Evolutionary conservation across 371 early-diverging fungal species (phyloP), one percentile per base, ranked within the genome.

Genomic region (Lichtheimia ornata): DNA sequence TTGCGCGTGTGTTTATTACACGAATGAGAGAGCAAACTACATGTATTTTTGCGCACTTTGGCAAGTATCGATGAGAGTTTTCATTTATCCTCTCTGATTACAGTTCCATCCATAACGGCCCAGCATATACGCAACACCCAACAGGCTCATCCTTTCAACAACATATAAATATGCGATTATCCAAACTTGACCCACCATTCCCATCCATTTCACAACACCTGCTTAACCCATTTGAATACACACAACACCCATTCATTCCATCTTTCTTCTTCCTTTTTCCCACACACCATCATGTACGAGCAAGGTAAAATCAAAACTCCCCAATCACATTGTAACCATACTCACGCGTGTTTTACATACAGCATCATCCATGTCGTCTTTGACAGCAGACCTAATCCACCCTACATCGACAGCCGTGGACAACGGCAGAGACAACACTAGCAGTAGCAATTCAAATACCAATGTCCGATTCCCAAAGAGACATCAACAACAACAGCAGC

Each of bases 221-320:
- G 6, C 24, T 12, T 17, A 25, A 30, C 28, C 5, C 15, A 27
- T 52, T 52, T 54, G 41, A 54, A 41, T 18, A 54, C 41, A 45
- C 18, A 24, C 27, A 18, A 6, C 35, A 55, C 18, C 17, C 22
- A 14, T 30, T 40, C 11, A 15, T 20, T 55, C 35, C 20, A 15
- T 18, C 20, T 55, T 20, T 35, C 30, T 55, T 55, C 41, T 20
- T 54, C 35, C 18, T 28, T 49, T 50, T 47, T 47, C 15, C 22
- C 35, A 22, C 9, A 25, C 14, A 18, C n/a, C 7, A 58, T 58
- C 52, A 59, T 59, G 60, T 59, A 59, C 42, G 60, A 59, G 41
- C 60, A 50, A 59, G 53, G 60, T 59, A 59, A 42, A 28, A 43
- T 40, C 9, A 52, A 52, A 52, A 27, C 14, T 50, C 18, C 0